These are phyloP conservation scores for Geotrichum phurueaensis DNA, from an alignment of 1,139 yeast species.

Conservation along the genomic window DNA sequence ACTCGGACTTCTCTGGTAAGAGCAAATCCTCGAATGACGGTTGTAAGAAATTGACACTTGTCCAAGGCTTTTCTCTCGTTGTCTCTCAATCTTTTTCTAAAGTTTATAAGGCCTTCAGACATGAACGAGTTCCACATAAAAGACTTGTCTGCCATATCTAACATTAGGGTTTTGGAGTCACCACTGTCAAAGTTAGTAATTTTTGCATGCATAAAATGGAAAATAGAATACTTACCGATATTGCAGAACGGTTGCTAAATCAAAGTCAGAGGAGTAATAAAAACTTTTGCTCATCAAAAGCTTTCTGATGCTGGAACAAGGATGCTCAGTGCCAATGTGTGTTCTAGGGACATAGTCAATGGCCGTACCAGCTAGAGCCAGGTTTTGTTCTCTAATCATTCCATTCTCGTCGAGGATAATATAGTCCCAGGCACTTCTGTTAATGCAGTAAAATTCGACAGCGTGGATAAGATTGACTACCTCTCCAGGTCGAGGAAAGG, in stretches of 20 bases:
- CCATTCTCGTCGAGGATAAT: constrained; percentile 62
- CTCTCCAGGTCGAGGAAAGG: constrained; percentile 74
- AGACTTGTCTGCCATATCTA: constrained; percentile 51
- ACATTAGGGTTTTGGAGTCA: constrained; percentile 38
- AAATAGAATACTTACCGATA: constrained; percentile 31
- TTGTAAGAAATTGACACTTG: constrained; percentile 72
- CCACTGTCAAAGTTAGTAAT: constrained; percentile 40
- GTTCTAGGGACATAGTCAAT: constrained; percentile 24
- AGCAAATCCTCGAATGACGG: constrained; percentile 93
- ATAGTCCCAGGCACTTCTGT: constrained; percentile 73
- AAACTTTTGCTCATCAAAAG: constrained; percentile 74
- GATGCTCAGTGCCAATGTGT: constrained; percentile 50
- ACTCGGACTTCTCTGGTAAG: constrained; percentile 57
- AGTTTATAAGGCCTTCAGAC: constrained; percentile 74
- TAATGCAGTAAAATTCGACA: constrained; percentile 79
- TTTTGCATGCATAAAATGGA: constrained; percentile 31
- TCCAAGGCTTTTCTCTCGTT: constrained; percentile 57
- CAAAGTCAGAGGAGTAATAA: constrained; percentile 88
- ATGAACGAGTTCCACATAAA: constrained; percentile 96
- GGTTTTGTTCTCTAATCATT: constrained; percentile 40
- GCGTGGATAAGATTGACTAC: constrained; percentile 72
- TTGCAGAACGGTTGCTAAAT: constrained; percentile 77
- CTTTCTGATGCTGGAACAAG: constrained; percentile 74
- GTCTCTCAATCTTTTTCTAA: constrained; percentile 63
- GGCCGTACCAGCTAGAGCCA: constrained; percentile 23